A percentile compares a stretch with the other conserved stretches of the same genome.
Evolutionary conservation across 2,329 filamentous ascomycete species (phyloP).

Genomic region (Didymella segeticola): DNA sequence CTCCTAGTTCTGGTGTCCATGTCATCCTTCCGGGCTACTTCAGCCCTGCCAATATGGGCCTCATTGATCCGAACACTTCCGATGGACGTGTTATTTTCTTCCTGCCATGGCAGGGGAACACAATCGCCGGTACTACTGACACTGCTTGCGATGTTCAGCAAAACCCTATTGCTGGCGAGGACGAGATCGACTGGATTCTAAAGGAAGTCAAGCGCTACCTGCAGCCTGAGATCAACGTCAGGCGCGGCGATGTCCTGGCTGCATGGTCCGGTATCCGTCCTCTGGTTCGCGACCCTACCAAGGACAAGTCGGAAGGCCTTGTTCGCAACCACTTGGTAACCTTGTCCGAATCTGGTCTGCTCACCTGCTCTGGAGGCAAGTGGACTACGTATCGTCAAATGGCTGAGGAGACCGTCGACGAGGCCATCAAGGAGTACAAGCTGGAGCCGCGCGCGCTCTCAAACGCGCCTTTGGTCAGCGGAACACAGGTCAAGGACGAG

Average conservation of each 20-base stretch:
- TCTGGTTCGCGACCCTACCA: constrained; percentile 84
- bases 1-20: constrained; percentile 84
- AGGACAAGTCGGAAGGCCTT: constrained; percentile 83
- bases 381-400: constrained; percentile 95
- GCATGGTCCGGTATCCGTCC: constrained; percentile 90
- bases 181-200: constrained; percentile 88
- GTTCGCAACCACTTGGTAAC: constrained; percentile 87
- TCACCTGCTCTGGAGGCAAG: constrained; percentile 88
- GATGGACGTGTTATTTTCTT: constrained; percentile 93
- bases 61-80: constrained; percentile 85
- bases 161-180: constrained; percentile 79
- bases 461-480: constrained; percentile 71
- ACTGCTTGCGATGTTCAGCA: constrained; percentile 74
- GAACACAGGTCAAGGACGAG: constrained; percentile 75
- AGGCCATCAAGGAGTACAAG: constrained; percentile 73
- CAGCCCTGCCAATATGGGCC: constrained; percentile 83
- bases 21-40: constrained; percentile 88
- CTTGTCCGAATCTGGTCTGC: constrained; percentile 76
- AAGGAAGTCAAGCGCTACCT: constrained; percentile 83
- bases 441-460: constrained; percentile 64
- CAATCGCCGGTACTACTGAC: constrained; percentile 88
- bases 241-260: constrained; percentile 84
- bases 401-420: constrained; percentile 88
- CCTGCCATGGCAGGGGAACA: constrained; percentile 91
- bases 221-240: constrained; percentile 82